These are phyloP conservation scores for Rutstroemia sp. DNA, from an alignment of 2,329 filamentous ascomycete species.

Conservation along the genomic window DNA sequence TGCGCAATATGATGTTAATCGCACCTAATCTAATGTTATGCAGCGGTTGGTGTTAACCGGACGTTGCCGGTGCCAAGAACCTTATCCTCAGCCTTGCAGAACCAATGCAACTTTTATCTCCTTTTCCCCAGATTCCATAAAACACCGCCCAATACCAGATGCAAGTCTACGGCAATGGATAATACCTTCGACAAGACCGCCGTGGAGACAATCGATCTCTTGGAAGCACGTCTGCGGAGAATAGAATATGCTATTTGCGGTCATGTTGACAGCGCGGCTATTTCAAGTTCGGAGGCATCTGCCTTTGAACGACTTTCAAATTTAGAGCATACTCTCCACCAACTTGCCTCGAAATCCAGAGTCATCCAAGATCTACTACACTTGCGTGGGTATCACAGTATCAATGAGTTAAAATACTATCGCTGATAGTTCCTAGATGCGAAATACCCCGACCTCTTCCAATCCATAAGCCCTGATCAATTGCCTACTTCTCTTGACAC, in stretches of 20 bases:
- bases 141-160: not conserved
- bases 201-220: conserved; percentile 26
- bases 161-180: conserved; percentile 17
- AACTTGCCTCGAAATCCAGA: conserved; percentile 26
- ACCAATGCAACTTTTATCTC: not conserved
- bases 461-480: conserved; percentile 20
- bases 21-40: not conserved
- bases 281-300: conserved; percentile 5
- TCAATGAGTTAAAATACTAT: not conserved
- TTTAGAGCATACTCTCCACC: conserved; percentile 21
- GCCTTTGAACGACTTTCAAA: conserved; percentile 15
- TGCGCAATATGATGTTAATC: not conserved
- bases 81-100: conserved; percentile 6
- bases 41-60: not conserved
- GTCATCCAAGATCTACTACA: conserved; percentile 28
- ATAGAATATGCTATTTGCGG: conserved; percentile 28
- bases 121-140: conserved; percentile 4
- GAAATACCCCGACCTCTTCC: conserved; percentile 29
- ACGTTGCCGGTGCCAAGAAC: not conserved
- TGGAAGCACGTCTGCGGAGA: conserved; percentile 26
- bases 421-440: conserved; percentile 22
- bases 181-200: conserved; percentile 28
- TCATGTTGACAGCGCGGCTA: conserved; percentile 11
- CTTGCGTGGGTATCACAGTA: conserved; percentile 21
- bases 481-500: conserved; percentile 25